Conservation (phyloP, 1,139 yeast species). For the Blastobotrys indianensis region DNA sequence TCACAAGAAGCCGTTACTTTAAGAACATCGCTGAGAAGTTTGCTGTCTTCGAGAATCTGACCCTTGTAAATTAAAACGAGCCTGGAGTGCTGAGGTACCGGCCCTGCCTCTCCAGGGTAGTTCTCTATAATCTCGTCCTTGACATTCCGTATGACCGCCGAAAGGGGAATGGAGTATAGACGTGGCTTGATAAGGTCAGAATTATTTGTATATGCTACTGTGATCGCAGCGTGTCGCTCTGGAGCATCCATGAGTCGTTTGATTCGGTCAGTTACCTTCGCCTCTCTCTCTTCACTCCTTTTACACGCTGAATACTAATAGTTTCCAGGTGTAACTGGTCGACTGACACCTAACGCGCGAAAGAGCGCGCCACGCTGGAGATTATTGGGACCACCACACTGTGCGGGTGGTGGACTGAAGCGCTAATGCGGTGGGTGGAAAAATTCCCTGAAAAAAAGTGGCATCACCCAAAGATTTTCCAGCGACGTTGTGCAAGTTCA, state of each 20-base stretch:
- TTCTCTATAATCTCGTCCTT: neutral
- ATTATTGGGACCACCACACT: neutral
- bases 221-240: neutral
- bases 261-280: neutral
- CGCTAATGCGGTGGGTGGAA: neutral
- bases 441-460: neutral
- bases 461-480: no score
- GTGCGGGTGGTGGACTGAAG: neutral
- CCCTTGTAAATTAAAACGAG: slow-evolving; percentile 9
- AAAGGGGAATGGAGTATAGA: neutral
- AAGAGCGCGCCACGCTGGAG: neutral
- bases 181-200: neutral
- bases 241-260: neutral
- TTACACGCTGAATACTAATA: no score
- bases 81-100: neutral
- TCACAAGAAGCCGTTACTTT: no score
- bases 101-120: neutral
- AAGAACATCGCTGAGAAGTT: neutral
- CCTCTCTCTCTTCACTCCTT: no score
- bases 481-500: no score
- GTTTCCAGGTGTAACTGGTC: no score
- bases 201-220: slow-evolving; percentile 1
- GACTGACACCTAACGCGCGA: no score
- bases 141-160: neutral
- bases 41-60: slow-evolving; percentile 2